These are phyloP conservation scores for Lentinus brumalis DNA, from an alignment of 768 basidiomycete genomes.

Conservation along the genomic window DNA sequence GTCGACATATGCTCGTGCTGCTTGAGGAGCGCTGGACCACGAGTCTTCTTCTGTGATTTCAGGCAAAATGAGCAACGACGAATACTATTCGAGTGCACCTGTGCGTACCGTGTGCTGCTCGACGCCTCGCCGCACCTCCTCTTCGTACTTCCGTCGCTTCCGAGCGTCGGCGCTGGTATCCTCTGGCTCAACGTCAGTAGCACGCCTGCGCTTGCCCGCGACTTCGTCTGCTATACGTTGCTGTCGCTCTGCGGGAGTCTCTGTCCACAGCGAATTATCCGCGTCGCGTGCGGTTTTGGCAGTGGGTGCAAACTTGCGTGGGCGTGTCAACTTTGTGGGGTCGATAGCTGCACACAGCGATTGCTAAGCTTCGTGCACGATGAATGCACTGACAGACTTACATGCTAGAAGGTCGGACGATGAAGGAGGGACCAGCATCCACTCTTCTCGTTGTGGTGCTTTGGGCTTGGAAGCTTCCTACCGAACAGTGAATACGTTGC, in stretches of 20 bases:
- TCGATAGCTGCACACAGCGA: conserved; percentile 65
- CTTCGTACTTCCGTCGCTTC: conserved; percentile 66
- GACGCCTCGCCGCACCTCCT: conserved; percentile 69
- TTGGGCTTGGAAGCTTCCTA: conserved; percentile 82
- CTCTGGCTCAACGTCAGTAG: conserved; percentile 50
- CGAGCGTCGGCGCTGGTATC: conserved; percentile 45
- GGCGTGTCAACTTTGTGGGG: conserved; percentile 73
- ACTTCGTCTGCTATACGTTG: conserved; percentile 94
- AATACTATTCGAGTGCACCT: neutral
- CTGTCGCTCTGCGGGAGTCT: conserved; percentile 91
- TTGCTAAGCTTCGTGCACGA: neutral
- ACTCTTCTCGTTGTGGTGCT: conserved; percentile 82
- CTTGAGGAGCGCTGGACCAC: conserved; percentile 27
- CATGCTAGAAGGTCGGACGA: conserved; percentile 77
- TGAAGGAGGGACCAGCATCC: conserved; percentile 96
- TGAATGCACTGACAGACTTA: conserved; percentile 40
- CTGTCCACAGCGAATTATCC: conserved; percentile 88
- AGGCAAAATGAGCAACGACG: neutral
- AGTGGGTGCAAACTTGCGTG: conserved; percentile 77
- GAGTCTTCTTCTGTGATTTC: conserved; percentile 27
- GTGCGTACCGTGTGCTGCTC: conserved; percentile 75
- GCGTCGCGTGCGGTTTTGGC: conserved; percentile 38
- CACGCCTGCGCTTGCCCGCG: conserved; percentile 83
- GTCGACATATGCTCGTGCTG: conserved; percentile 52
- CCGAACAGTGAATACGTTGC: neutral